phyloP scores from a whole-genome alignment of 2,329 filamentous ascomycete species.

The Cordyceps sp. region DNA sequence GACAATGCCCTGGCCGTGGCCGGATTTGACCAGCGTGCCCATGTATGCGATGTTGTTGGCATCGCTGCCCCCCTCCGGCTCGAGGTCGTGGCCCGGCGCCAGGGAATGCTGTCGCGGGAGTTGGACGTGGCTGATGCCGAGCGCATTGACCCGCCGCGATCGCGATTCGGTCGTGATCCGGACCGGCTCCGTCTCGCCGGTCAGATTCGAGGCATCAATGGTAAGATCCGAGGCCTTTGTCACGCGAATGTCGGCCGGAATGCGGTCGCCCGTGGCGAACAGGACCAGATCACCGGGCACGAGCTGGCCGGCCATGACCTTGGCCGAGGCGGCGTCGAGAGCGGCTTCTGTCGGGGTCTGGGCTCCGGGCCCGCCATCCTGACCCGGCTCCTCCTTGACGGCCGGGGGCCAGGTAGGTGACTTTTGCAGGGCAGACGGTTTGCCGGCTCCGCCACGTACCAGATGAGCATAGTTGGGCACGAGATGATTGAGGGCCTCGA shows the following conservation, averaged over 20 bases:
- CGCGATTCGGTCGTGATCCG: constrained; percentile 53
- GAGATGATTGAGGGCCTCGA: constrained; percentile 84
- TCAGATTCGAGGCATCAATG: constrained; percentile 93
- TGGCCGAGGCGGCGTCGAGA: constrained; percentile 59
- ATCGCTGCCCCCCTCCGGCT: constrained; percentile 43
- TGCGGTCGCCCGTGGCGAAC: constrained; percentile 90
- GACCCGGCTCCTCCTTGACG: constrained; percentile 25
- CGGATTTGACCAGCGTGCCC: constrained; percentile 89
- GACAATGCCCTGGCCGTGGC: constrained; percentile 91
- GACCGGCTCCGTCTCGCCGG: constrained; percentile 90
- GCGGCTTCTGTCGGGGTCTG: constrained; percentile 44
- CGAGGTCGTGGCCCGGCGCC: constrained; percentile 33
- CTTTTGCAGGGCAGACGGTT: constrained; percentile 14
- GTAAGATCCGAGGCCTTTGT: constrained; percentile 78
- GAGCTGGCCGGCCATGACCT: constrained; percentile 72
- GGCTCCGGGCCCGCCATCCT: constrained; percentile 24
- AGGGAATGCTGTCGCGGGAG: constrained; percentile 23
- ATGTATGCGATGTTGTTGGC: constrained; percentile 93
- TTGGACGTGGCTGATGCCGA: constrained; percentile 12
- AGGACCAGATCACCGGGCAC: constrained; percentile 87
- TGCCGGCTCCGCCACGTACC: constrained; percentile 45
- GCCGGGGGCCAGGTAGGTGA: constrained; percentile 31
- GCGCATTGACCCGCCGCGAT: constrained; percentile 11
- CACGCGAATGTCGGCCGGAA: constrained; percentile 90
- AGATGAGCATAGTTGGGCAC: constrained; percentile 93